A percentile compares a stretch with the other conserved stretches of the same genome.
Evolutionary conservation across 495 filamentous ascomycete genomes (phyloP).

Genomic region (Lophiostoma macrostomum): DNA sequence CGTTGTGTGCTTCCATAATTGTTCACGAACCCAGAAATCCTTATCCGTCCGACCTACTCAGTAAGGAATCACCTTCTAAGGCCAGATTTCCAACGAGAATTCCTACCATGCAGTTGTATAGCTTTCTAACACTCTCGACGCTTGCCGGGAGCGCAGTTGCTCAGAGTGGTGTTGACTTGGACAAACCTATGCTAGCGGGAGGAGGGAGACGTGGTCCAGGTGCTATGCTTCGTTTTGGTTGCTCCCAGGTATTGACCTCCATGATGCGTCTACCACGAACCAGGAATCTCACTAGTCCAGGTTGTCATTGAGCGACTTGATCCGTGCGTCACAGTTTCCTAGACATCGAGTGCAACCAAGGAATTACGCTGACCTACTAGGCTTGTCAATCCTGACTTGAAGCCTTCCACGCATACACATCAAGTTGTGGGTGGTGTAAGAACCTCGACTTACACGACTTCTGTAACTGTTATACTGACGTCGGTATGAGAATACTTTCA

Average conservation of each 20-base stretch:
- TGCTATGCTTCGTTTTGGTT: slow-evolving; percentile 19
- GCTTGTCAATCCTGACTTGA: slow-evolving; percentile 22
- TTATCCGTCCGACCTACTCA: background rate
- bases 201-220: slow-evolving; percentile 7
- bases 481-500: slow-evolving; percentile 12
- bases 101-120: background rate
- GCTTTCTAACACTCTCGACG: background rate
- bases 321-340: slow-evolving; percentile 4
- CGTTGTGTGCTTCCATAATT: background rate
- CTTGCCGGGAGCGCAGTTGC: background rate
- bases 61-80: background rate
- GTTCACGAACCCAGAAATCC: background rate
- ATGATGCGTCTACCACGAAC: background rate
- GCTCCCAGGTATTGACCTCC: slow-evolving; percentile 2
- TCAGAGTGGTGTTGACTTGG: slow-evolving; percentile 8
- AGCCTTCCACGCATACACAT: slow-evolving; percentile 22
- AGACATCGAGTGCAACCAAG: background rate
- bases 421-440: slow-evolving; percentile 21
- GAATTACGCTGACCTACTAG: background rate
- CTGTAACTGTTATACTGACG: background rate
- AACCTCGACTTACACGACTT: background rate
- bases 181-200: slow-evolving; percentile 13
- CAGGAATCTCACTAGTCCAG: background rate
- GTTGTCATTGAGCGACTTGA: slow-evolving; percentile 27
- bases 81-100: background rate